Evolutionary conservation across 2,329 filamentous ascomycete genomes (phyloP).

Genomic region (Cercospora beticola): DNA sequence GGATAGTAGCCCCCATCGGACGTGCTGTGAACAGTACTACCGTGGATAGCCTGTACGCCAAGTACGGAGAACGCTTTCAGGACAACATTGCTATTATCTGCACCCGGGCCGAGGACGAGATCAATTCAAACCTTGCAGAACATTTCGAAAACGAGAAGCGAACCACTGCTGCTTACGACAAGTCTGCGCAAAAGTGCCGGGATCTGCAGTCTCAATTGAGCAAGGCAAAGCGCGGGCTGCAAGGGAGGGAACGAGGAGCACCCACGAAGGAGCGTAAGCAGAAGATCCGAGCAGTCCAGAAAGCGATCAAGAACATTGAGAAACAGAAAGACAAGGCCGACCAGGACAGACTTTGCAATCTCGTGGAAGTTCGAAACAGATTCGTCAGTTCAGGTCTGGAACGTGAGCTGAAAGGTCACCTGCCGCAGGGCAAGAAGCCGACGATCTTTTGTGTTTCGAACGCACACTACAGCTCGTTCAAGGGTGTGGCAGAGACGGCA

Average conservation of each 20-base stretch:
- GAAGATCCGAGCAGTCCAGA: neutral
- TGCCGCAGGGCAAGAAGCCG: neutral
- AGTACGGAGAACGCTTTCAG: constrained; percentile 8
- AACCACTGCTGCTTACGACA: neutral
- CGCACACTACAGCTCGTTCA: neutral
- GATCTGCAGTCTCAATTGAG: neutral
- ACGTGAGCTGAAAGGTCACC: neutral
- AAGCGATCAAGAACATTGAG: neutral
- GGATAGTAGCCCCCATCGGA: constrained; percentile 14
- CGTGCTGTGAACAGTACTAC: constrained; percentile 13
- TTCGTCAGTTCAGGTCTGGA: neutral
- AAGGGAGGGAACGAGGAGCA: neutral
- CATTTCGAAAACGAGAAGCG: neutral
- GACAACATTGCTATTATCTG: constrained; percentile 11
- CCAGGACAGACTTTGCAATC: neutral
- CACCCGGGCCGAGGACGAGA: constrained; percentile 12
- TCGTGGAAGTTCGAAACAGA: neutral
- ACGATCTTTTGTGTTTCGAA: neutral
- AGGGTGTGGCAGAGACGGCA: neutral
- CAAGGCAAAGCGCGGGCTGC: neutral
- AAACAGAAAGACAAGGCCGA: neutral
- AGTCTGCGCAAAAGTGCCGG: neutral
- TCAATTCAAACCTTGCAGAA: neutral
- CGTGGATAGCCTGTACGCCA: constrained; percentile 1
- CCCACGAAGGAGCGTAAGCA: neutral